These are phyloP conservation scores for Trichosanthes truncata DNA, from an alignment of 306 rosid genomes.

Conservation along the genomic window DNA sequence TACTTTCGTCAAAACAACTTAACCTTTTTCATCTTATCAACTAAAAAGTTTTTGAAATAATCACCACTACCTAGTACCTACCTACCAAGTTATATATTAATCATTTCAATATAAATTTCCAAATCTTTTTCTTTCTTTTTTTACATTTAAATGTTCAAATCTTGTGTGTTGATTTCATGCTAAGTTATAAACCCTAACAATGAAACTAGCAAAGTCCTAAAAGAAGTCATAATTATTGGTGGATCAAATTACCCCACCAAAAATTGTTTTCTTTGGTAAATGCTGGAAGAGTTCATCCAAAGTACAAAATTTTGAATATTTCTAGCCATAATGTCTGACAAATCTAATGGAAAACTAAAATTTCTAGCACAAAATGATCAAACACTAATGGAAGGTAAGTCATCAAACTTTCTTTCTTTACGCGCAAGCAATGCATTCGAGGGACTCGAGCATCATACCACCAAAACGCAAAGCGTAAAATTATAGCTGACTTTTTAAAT, in stretches of 20 bases:
- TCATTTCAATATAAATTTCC: not conserved
- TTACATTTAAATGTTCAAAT: too few species aligned
- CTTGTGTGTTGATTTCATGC: too few species aligned
- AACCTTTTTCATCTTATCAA: too few species aligned
- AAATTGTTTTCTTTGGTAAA: not conserved
- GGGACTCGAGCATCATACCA: not conserved
- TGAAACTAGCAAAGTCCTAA: not conserved
- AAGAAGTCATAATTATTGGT: not conserved
- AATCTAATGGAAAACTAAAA: not conserved
- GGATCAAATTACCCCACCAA: not conserved
- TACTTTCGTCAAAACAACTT: not conserved
- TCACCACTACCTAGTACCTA: too few species aligned
- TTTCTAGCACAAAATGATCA: not conserved
- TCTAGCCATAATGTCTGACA: not conserved
- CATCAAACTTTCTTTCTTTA: not conserved
- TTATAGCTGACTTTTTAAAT: not conserved
- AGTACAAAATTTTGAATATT: not conserved
- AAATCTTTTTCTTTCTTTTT: too few species aligned
- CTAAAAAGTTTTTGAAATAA: not conserved
- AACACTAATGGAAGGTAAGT: not conserved
- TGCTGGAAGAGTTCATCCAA: not conserved
- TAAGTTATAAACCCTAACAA: not conserved
- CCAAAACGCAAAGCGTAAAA: not conserved
- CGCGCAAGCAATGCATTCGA: not conserved
- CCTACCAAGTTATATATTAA: too few species aligned